Conservation (phyloP, 129 eudicot species). For the Chrysanthemum seticuspe region DNA sequence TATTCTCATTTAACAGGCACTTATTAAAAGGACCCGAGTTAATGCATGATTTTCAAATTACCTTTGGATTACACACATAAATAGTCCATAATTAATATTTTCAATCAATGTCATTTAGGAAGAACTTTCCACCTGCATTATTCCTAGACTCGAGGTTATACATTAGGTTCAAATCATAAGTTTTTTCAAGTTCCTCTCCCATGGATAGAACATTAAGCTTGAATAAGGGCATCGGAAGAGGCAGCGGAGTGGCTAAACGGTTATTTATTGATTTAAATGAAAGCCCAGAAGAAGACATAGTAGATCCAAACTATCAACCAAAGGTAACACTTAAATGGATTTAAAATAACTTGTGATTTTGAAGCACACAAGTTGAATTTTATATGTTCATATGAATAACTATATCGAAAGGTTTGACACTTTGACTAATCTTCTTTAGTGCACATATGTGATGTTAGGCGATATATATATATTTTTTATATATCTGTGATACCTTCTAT, state of each 20-base stretch:
- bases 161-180: slow-evolving; percentile 9
- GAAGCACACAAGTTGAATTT: slow-evolving; percentile 1
- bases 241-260: slow-evolving; percentile 29
- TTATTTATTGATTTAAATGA: slow-evolving; percentile 34
- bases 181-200: slow-evolving; percentile 8
- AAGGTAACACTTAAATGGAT: slow-evolving; percentile 12
- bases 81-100: not conserved
- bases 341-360: not conserved
- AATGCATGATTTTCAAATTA: not conserved
- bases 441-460: not conserved
- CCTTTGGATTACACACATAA: not conserved
- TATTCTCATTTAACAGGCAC: slow-evolving; percentile 17
- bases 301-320: slow-evolving; percentile 23
- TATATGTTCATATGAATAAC: slow-evolving; percentile 11
- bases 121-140: not conserved
- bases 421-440: slow-evolving; percentile 4
- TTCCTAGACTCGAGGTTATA: not conserved
- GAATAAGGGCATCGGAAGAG: slow-evolving; percentile 21
- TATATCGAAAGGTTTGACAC: slow-evolving; percentile 1
- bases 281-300: slow-evolving; percentile 31
- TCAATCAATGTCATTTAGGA: slow-evolving; percentile 2
- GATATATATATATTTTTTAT: not conserved
- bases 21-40: slow-evolving; percentile 10
- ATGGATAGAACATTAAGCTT: slow-evolving; percentile 25
- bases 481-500: slow-evolving; percentile 1